These are phyloP conservation scores for Vitis labrusca DNA, from an alignment of 164 flowering plant genomes.

Conservation along the genomic window DNA sequence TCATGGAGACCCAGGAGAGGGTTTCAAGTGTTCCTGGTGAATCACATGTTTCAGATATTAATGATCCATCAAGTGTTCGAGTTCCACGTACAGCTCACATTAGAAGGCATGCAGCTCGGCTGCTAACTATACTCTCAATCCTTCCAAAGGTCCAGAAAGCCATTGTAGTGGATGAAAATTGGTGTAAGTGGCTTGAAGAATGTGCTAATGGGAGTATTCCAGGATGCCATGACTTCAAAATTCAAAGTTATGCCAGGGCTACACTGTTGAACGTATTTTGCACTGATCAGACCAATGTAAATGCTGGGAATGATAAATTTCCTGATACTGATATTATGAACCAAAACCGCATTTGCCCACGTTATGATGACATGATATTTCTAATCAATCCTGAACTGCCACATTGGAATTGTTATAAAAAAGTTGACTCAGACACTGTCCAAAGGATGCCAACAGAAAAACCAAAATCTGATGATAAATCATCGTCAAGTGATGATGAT, in stretches of 20 bases:
- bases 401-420: constrained; percentile 76
- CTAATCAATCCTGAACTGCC: constrained; percentile 81
- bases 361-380: constrained; percentile 71
- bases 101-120: constrained; percentile 89
- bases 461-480: constrained; percentile 8
- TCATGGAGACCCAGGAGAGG: constrained; percentile 53
- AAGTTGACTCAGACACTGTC: constrained; percentile 15
- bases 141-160: constrained; percentile 77
- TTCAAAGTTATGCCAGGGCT: constrained; percentile 92
- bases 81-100: constrained; percentile 91
- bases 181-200: constrained; percentile 95
- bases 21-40: constrained; percentile 40
- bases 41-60: constrained; percentile 30
- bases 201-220: constrained; percentile 87
- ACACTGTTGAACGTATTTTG: constrained; percentile 72
- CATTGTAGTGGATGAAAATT: constrained; percentile 57
- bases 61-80: constrained; percentile 68
- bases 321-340: constrained; percentile 20
- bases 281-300: constrained; percentile 24
- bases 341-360: constrained; percentile 41
- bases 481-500: constrained; percentile 20
- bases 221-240: constrained; percentile 84
- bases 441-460: constrained; percentile 11
- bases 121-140: constrained; percentile 73
- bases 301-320: constrained; percentile 24